Evolutionary conservation across 306 rosid species (phyloP), one percentile per base, ranked within the genome.

Genomic region (Elaeagnus macrophylla): DNA sequence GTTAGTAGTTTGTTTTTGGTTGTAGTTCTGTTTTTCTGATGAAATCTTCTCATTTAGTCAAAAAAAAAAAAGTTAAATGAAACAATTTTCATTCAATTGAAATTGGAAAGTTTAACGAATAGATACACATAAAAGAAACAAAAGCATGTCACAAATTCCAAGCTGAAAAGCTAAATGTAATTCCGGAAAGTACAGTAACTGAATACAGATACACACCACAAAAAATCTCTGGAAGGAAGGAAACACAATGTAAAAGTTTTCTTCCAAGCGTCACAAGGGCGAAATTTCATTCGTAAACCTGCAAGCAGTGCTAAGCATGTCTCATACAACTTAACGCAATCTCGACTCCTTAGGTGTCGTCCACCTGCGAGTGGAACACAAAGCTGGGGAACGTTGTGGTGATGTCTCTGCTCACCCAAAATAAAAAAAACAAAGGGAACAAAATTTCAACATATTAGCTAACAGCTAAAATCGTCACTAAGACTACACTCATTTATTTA

Each of bases 361-460:
- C 85, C 58, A 88, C 96, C 77, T 84, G 96, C 13, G 96, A 88
- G 76, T 88, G 90, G 73, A 88, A 84, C 42, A 88, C 96, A 68
- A 88, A 88, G 83, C 94, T 88, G 1, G 96, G 96, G 66, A 88
- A 88, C 56, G 96, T 84, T 45, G 96, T 88, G 61, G 96, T 88
- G 77, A 88, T 88, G 83, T 88, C 96, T 75, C 94, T 88, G 96
- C 43, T 35, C 77, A 74, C 8, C 54, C 57, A 60, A 60, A 48
- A 37, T 32, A 8, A 71, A 59, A 48, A 35, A 64, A 13, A 42
- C 54, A 43, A 10, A 13, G 20, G n/a, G 11, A 9, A 35, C 35
- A 44, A 10, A 10, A 13, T 8, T 45, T 12, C 49, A 25, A 25
- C 2, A 7, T 45, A 8, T 45, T 45, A 13, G 49, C 18, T 13